Percentiles rank a stretch among this genome's conserved stretches.
Evolutionary conservation across 2,329 filamentous ascomycete species (phyloP).

Genomic region (Karstenula rhodostoma): DNA sequence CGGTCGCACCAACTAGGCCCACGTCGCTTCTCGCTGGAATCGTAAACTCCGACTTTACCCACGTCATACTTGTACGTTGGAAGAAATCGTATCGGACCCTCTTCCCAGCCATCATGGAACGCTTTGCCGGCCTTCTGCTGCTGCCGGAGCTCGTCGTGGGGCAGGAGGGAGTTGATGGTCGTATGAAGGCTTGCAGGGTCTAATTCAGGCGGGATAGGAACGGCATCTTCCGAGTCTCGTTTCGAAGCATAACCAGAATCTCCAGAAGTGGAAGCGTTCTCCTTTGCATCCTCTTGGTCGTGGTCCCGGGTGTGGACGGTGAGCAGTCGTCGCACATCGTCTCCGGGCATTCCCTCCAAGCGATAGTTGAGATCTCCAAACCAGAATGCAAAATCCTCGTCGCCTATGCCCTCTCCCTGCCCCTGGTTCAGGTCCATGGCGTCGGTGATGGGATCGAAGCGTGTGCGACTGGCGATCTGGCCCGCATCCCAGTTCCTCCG

Average conservation of each 20-base stretch:
- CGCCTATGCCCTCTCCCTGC: conserved; percentile 75
- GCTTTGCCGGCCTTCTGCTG: conserved; percentile 78
- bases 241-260: conserved; percentile 32
- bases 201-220: conserved; percentile 58
- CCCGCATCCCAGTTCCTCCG: conserved; percentile 88
- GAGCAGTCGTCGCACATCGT: conserved; percentile 86
- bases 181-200: conserved; percentile 89
- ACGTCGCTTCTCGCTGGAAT: conserved; percentile 92
- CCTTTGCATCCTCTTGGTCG: conserved; percentile 14
- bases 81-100: conserved; percentile 86
- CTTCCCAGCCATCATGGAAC: conserved; percentile 91
- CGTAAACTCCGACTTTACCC: conserved; percentile 90
- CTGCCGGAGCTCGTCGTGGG: conserved; percentile 84
- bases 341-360: conserved; percentile 84
- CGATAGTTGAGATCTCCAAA: conserved; percentile 96
- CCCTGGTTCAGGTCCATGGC: conserved; percentile 67
- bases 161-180: conserved; percentile 83
- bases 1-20: conserved; percentile 97
- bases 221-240: conserved; percentile 23
- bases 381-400: conserved; percentile 96
- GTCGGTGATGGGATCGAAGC: conserved; percentile 77
- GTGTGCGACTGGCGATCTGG: conserved; percentile 78
- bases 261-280: conserved; percentile 26
- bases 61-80: conserved; percentile 98
- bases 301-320: conserved; percentile 70